Conservation (phyloP, 2,329 filamentous ascomycete genomes). For the Gaeumannomyces tritici region DNA sequence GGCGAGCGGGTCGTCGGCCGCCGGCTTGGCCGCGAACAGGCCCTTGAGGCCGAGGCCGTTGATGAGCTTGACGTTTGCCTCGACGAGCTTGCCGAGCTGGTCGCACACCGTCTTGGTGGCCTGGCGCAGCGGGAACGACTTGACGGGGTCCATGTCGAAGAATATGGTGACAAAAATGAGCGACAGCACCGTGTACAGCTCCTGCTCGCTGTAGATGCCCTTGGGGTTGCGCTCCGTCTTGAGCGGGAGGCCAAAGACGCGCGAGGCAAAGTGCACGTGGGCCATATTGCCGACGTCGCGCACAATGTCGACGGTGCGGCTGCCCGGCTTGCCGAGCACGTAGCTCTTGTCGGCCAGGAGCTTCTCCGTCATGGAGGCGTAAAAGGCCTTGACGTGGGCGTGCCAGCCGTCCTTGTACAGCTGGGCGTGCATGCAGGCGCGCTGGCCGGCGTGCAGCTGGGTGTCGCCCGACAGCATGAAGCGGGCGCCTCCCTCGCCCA, state of each 20-base stretch:
- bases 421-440: conserved; percentile 43
- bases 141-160: conserved; percentile 55
- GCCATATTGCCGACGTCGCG: conserved; percentile 60
- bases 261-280: conserved; percentile 54
- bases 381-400: conserved; percentile 55
- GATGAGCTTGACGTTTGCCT: conserved; percentile 54
- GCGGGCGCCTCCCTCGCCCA: conserved; percentile 41
- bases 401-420: conserved; percentile 55
- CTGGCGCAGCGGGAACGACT: conserved; percentile 54
- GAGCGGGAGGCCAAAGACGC: conserved; percentile 55
- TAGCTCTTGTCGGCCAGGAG: conserved; percentile 58
- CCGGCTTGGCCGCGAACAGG: conserved; percentile 39
- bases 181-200: conserved; percentile 52
- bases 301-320: conserved; percentile 61
- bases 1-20: conserved; percentile 44
- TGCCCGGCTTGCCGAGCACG: conserved; percentile 37
- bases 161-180: conserved; percentile 58
- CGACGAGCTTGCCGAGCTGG: conserved; percentile 51
- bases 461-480: conserved; percentile 48
- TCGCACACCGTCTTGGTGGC: conserved; percentile 45
- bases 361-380: conserved; percentile 48
- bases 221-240: conserved; percentile 51
- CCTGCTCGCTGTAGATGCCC: conserved; percentile 45
- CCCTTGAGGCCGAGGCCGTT: conserved; percentile 31
- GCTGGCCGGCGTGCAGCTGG: conserved; percentile 36